Evolutionary conservation across 345 rosid species (phyloP).

Genomic region (Psidium friedrichsthalianum): DNA sequence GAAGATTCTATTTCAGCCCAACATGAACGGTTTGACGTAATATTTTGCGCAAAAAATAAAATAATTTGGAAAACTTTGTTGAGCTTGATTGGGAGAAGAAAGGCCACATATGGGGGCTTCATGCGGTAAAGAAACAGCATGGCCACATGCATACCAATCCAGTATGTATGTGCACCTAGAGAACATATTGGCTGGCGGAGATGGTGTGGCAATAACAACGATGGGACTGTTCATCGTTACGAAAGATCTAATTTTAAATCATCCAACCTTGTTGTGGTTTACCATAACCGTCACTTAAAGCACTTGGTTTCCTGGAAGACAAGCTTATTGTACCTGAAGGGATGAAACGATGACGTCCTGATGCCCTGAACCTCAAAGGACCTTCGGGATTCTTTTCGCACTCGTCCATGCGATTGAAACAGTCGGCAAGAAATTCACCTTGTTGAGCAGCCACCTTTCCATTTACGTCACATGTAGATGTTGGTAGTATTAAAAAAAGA

Average conservation of each 20-base stretch:
- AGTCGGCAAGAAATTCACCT: constrained; percentile 67
- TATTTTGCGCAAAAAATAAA: no score
- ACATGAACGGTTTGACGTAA: neutral
- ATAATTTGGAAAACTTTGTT: no score
- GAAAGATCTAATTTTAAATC: neutral
- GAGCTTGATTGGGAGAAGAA: neutral
- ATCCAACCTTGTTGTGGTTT: neutral
- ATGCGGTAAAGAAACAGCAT: neutral
- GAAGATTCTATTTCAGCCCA: neutral
- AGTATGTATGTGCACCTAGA: neutral
- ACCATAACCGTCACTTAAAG: neutral
- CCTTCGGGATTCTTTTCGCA: constrained; percentile 69
- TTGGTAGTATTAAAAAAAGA: neutral
- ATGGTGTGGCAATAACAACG: neutral
- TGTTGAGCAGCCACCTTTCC: constrained; percentile 57
- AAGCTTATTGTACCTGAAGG: constrained; percentile 40
- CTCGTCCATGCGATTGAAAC: constrained; percentile 61
- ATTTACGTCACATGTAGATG: neutral
- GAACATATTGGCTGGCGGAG: neutral
- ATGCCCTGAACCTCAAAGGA: constrained; percentile 61
- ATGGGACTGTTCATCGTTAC: neutral
- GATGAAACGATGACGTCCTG: constrained; percentile 60
- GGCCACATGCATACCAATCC: neutral
- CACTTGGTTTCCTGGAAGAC: neutral
- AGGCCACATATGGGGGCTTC: neutral